These are phyloP conservation scores for Tuber borchii DNA, from an alignment of 495 filamentous ascomycete genomes.

Conservation along the genomic window DNA sequence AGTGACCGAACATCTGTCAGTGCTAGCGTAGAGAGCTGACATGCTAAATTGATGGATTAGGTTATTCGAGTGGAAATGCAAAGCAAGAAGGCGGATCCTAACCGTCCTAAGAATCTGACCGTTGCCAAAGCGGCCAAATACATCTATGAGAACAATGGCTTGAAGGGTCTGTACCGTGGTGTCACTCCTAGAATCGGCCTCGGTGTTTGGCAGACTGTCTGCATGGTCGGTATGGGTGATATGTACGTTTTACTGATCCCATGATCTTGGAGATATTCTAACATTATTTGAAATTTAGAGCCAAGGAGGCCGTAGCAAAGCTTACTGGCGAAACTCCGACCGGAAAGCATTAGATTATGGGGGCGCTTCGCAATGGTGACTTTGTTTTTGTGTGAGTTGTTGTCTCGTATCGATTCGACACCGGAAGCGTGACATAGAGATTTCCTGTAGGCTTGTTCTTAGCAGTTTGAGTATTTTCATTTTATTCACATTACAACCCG, in stretches of 20 bases:
- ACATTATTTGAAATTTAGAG: constrained; percentile 52
- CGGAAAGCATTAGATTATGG: constrained; percentile 76
- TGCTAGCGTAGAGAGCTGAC: neutral
- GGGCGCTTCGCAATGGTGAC: neutral
- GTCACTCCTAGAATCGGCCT: constrained; percentile 90
- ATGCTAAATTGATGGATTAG: constrained; percentile 18
- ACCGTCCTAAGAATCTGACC: constrained; percentile 96
- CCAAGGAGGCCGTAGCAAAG: constrained; percentile 95
- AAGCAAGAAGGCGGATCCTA: constrained; percentile 94
- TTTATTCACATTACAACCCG: neutral
- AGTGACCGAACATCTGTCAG: neutral
- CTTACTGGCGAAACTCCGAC: constrained; percentile 89
- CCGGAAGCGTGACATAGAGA: neutral
- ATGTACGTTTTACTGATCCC: constrained; percentile 60
- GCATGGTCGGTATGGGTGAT: constrained; percentile 99
- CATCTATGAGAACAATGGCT: constrained; percentile 80
- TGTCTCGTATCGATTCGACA: neutral
- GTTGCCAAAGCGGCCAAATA: constrained; percentile 88
- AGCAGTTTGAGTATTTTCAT: neutral
- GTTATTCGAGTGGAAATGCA: constrained; percentile 99
- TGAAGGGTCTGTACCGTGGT: constrained; percentile 92
- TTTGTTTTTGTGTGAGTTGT: neutral
- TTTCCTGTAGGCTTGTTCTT: neutral
- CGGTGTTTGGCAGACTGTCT: constrained; percentile 98
- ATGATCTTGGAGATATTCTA: constrained; percentile 9